Evolutionary conservation across 306 rosid genomes (phyloP), one percentile per base, ranked within the genome.

Genomic region (Vigna hirtella): DNA sequence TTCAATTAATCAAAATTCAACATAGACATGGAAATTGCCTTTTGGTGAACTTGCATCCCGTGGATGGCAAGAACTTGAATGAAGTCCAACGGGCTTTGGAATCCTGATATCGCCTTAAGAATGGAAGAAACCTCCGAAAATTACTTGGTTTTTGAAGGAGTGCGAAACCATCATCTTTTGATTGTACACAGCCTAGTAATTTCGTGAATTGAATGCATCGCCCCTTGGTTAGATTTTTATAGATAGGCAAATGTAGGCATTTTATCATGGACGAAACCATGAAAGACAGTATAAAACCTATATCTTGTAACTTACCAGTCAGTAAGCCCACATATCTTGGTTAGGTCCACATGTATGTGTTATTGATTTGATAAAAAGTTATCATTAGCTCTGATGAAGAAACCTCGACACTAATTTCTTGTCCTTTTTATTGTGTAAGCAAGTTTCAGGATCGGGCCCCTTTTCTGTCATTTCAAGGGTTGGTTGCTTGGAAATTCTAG

Each of bases 1-100:
- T 65, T 20, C 18, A 12, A 9, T 70, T 16, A 57, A 11, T 32
- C 40, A 40, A 36, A 56, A 50, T 66, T 66, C 62, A 72, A 73
- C 77, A 36, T 57, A 73, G 59, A 49, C 59, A 24, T 59, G 50
- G 9, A 74, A 45, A 50, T 75, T 58, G 79, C 50, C 68, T 66
- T 57, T 26, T 49, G 32, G n/a, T 48, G 24, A 53, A 42, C 48
- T 64, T 58, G 77, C 38, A 70, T 14, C 70, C 63, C 73, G 49
- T 70, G n/a, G 50, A 43, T 77, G 69, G n/a, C 50, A 28, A 38
- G 30, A 10, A 56, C 64, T 50, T 67, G 59, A 34, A 47, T 66
- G 40, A 52, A 77, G 12, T 74, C 48, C 63, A 50, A 6, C 51
- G 59, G 72, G 16, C 50, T 68, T 61, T 42, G 20, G 11, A 40